Evolutionary conservation across 768 basidiomycete genomes (phyloP).

Genomic region (Xerocomus spinulosus): DNA sequence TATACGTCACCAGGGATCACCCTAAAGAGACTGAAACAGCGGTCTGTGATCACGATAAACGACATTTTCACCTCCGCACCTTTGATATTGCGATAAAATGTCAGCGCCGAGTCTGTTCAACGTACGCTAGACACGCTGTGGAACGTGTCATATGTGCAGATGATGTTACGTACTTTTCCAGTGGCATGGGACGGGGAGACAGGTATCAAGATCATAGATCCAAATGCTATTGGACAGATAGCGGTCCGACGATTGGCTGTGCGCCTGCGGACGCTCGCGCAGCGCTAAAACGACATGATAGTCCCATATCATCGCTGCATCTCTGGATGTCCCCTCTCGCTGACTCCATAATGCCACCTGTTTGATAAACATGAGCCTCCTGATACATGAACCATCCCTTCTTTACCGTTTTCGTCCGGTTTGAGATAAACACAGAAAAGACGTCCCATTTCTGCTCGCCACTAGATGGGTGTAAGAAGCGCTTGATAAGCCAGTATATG

Average conservation of each 20-base stretch:
- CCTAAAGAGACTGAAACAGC: conserved; percentile 50
- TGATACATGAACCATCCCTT: not conserved
- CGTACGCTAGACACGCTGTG: conserved; percentile 39
- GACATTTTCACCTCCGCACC: conserved; percentile 31
- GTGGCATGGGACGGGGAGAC: conserved; percentile 46
- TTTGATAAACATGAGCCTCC: conserved; percentile 6
- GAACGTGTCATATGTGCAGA: conserved; percentile 12
- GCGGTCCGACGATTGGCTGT: conserved; percentile 1
- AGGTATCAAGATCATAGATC: conserved; percentile 70
- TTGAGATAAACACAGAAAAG: conserved; percentile 63
- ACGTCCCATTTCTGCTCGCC: conserved; percentile 42
- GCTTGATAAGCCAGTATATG: conserved; percentile 52
- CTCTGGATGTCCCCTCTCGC: conserved; percentile 35
- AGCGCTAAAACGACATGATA: conserved; percentile 67
- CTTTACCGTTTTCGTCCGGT: conserved; percentile 49
- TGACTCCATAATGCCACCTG: conserved; percentile 68
- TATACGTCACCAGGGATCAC: conserved; percentile 50
- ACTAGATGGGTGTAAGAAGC: conserved; percentile 33
- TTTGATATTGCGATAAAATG: conserved; percentile 37
- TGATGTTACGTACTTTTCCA: conserved; percentile 40
- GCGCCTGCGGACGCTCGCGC: conserved; percentile 6
- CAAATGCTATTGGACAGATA: conserved; percentile 32
- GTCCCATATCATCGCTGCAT: conserved; percentile 59
- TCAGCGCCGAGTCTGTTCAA: conserved; percentile 33
- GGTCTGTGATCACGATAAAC: conserved; percentile 5